Evolutionary conservation across 495 filamentous ascomycete species (phyloP), one percentile per base, ranked within the genome.

Genomic region (Glonium stellatum): DNA sequence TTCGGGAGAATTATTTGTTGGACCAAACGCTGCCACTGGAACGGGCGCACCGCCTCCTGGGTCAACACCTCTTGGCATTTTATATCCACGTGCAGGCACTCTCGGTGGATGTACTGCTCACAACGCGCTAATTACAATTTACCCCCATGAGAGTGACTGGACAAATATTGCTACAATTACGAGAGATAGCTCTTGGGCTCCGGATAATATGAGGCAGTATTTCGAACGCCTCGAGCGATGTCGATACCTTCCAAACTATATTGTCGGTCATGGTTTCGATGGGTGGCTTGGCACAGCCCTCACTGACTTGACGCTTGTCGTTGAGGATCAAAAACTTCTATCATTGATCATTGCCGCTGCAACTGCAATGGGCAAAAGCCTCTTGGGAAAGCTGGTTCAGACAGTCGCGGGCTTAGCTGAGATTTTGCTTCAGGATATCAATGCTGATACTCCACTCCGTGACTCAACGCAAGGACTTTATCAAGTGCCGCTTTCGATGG

Each of bases 281-380:
- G 83, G 85, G 21, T 88, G 80, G 80, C 68, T 86, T 19, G 57
- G 67, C 18, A 82, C 78, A 1, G 76, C 78, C 23, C 62, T 75
- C 5, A 75, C 80, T 0, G 76, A 79, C 4, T 57, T 80, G 4
- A 74, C 65, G 15, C 66, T 84, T 37, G 74, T 79, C 1, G 64
- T 81, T 11, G 58, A 75, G 36, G 82, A 86, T 39, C 66, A 75
- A 0, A 81, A 81, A 57, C 69, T 86, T 4, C 63, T 84, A 8
- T 76, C 72, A 49, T 37, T 81, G 25, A 61, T 82, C 1, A 64
- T 76, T 0, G 79, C 77, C 1, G 81, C 79, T 19, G 81, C 77
- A 4, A 78, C 74, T 27, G 76, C 81, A 4, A 69, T 84, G 18
- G 77, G 77, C 22, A 76, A 80, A 19, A 74, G 72, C 59, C 27